Evolutionary conservation across 1,139 yeast species (phyloP).

Genomic region (Eremothecium cymbalariae): DNA sequence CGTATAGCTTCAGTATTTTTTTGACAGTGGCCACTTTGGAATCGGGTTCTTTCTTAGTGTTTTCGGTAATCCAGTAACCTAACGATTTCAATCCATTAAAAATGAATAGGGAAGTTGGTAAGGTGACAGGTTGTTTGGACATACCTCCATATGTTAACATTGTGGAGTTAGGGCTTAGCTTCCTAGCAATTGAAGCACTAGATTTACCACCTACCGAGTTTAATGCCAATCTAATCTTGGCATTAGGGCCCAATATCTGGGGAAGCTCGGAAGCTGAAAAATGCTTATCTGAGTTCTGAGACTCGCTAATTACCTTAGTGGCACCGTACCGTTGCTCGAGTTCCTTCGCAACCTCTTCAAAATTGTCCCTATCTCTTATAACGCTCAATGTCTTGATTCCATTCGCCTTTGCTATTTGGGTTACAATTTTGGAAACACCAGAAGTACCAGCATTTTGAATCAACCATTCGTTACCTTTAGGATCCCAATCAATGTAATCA

Average conservation of each 20-base stretch:
- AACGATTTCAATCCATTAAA: conserved; percentile 79
- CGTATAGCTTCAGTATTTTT: conserved; percentile 59
- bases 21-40: conserved; percentile 53
- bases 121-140: conserved; percentile 87
- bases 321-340: conserved; percentile 73
- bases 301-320: conserved; percentile 82
- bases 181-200: conserved; percentile 72
- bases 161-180: conserved; percentile 61
- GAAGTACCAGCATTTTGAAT: conserved; percentile 96
- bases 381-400: conserved; percentile 82
- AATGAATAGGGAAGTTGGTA: conserved; percentile 83
- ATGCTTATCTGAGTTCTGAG: conserved; percentile 61
- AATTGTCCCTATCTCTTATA: conserved; percentile 73
- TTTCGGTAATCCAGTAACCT: conserved; percentile 91
- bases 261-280: conserved; percentile 54
- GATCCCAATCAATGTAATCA: conserved; percentile 49
- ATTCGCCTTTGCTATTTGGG: conserved; percentile 71
- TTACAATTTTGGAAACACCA: conserved; percentile 90
- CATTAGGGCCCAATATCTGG: conserved; percentile 47
- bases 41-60: conserved; percentile 56
- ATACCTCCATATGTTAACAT: conserved; percentile 94
- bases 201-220: conserved; percentile 93
- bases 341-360: conserved; percentile 41
- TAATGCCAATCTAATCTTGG: conserved; percentile 59
- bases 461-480: conserved; percentile 72